These are phyloP conservation scores for Spergularia bocconei DNA, from an alignment of 148 eudicot species.

Conservation along the genomic window DNA sequence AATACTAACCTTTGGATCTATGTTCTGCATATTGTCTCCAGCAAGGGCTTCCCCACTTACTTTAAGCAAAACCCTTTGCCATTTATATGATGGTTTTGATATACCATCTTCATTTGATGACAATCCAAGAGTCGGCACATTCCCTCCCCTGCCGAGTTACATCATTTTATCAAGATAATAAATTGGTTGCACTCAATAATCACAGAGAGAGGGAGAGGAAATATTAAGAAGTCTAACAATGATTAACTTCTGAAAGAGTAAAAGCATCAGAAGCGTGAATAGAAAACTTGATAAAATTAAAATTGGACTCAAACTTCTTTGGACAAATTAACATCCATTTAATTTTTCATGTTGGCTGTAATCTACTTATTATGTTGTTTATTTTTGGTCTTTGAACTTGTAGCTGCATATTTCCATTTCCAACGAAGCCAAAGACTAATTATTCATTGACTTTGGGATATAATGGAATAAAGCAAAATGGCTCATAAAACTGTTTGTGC, in stretches of 20 bases:
- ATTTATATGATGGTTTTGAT: slow-evolving; percentile 48
- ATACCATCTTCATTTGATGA: slow-evolving; percentile 44
- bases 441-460: too few species aligned
- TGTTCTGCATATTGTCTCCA: slow-evolving; percentile 83
- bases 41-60: slow-evolving; percentile 99
- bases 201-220: background rate
- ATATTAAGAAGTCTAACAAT: background rate
- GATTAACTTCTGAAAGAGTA: background rate
- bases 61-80: slow-evolving; percentile 94
- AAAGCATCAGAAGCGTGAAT: background rate
- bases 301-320: background rate
- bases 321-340: background rate
- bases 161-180: background rate
- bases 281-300: background rate
- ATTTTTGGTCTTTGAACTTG: too few species aligned
- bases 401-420: too few species aligned
- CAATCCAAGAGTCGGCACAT: slow-evolving; percentile 46
- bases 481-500: too few species aligned
- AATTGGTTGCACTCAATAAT: background rate
- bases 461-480: too few species aligned
- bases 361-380: background rate
- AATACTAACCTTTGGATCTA: slow-evolving; percentile 77
- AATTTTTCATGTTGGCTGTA: background rate
- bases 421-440: too few species aligned
- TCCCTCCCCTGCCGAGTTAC: slow-evolving; percentile 39